Conservation (phyloP, 1,284 basidiomycete genomes). For the Tylopilus sp. region DNA sequence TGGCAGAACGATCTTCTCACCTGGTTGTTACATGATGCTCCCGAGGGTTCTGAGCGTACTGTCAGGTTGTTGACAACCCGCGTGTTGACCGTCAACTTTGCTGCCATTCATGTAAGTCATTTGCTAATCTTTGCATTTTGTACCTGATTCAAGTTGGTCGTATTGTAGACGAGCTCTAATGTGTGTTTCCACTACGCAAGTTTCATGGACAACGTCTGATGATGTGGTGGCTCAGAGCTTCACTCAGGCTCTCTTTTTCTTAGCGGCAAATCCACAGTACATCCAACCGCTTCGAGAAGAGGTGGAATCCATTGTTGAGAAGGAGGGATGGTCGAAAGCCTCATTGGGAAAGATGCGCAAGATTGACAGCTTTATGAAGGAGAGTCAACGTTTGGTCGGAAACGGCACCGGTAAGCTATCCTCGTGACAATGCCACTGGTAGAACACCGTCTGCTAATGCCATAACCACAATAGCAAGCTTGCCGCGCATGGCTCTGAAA, state of each 20-base stretch:
- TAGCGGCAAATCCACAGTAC: conserved; percentile 52
- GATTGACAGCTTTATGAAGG: conserved; percentile 60
- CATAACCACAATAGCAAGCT: conserved; percentile 31
- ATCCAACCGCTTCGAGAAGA: conserved; percentile 56
- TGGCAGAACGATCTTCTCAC: conserved; percentile 53
- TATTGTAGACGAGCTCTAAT: conserved; percentile 23
- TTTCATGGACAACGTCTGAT: background rate
- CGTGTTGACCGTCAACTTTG: conserved; percentile 51
- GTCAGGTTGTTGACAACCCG: conserved; percentile 42
- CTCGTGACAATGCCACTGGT: background rate
- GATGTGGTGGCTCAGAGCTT: conserved; percentile 33
- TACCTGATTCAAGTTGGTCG: background rate
- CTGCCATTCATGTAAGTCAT: conserved; percentile 47
- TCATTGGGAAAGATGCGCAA: conserved; percentile 54
- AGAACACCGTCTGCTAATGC: background rate
- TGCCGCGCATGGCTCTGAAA: conserved; percentile 45
- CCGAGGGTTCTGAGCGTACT: conserved; percentile 42
- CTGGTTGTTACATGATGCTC: conserved; percentile 56
- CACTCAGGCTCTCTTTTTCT: conserved; percentile 48
- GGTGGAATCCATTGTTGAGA: conserved; percentile 46
- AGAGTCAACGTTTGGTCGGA: conserved; percentile 50
- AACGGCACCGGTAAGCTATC: conserved; percentile 12
- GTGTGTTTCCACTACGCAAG: conserved; percentile 15
- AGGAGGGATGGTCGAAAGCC: conserved; percentile 57
- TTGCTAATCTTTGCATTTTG: background rate